phyloP scores from a whole-genome alignment of 2,329 filamentous ascomycete species.

The Boeremia exigua region DNA sequence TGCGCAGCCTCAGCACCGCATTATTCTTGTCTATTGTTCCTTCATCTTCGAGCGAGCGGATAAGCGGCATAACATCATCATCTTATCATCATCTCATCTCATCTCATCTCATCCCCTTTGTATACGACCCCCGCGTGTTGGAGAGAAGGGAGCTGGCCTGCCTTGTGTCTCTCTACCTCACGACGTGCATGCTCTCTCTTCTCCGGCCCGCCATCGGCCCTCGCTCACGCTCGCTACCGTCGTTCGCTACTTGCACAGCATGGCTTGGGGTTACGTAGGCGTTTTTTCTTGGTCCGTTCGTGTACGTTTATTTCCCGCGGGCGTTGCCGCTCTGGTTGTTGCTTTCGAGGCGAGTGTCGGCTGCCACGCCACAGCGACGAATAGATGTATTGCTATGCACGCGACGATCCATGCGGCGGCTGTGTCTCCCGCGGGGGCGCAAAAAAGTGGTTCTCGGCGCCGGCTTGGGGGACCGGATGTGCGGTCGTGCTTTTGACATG shows the following conservation, averaged over 20 bases:
- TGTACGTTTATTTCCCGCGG: neutral
- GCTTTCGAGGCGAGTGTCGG: too few species aligned
- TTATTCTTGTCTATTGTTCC: constrained; percentile 23
- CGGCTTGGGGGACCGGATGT: too few species aligned
- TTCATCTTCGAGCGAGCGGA: constrained; percentile 25
- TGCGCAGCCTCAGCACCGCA: constrained; percentile 16
- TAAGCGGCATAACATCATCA: constrained; percentile 25
- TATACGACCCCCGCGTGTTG: constrained; percentile 27
- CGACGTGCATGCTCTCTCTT: constrained; percentile 33
- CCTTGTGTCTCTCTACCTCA: constrained; percentile 37
- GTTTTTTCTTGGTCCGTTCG: neutral
- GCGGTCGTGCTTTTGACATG: too few species aligned
- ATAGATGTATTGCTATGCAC: neutral
- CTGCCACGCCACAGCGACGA: neutral
- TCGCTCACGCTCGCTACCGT: constrained; percentile 11
- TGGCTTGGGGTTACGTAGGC: constrained; percentile 16
- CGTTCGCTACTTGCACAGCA: constrained; percentile 12
- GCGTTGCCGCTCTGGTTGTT: too few species aligned
- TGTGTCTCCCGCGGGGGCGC: too few species aligned
- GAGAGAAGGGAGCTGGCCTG: constrained; percentile 43
- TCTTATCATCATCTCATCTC: constrained; percentile 2
- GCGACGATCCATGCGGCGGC: too few species aligned
- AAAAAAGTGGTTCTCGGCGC: too few species aligned
- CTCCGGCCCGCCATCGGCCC: constrained; percentile 13
- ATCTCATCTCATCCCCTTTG: constrained; percentile 28